A percentile compares a stretch with the other conserved stretches of the same genome.
Evolutionary conservation across 352 stramenopile species (phyloP).

Genomic region (Globisporangium nunn): DNA sequence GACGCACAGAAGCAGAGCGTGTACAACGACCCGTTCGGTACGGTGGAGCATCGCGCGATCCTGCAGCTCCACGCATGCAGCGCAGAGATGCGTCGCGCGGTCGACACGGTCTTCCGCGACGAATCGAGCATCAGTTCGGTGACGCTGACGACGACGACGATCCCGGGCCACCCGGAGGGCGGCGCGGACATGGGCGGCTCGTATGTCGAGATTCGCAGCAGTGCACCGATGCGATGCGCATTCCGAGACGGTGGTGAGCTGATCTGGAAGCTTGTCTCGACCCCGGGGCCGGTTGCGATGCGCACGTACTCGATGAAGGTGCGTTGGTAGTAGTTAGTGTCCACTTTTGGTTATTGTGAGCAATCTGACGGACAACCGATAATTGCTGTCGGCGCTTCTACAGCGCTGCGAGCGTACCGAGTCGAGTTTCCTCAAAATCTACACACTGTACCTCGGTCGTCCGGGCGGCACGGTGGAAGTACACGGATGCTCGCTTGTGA

Average conservation of each 20-base stretch:
- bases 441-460: constrained; percentile 1
- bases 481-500: constrained; percentile 5
- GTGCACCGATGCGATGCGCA: background rate
- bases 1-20: constrained; percentile 3
- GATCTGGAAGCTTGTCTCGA: constrained; percentile 3
- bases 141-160: background rate
- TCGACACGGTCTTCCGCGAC: background rate
- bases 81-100: background rate
- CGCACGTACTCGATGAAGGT: constrained; percentile 10
- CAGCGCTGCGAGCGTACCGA: no score
- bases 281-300: background rate
- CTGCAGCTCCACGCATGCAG: background rate
- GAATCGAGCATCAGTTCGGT: background rate
- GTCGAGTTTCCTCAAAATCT: constrained; percentile 4
- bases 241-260: constrained; percentile 8
- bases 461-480: constrained; percentile 1
- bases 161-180: background rate
- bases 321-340: background rate
- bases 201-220: constrained; percentile 8
- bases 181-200: background rate
- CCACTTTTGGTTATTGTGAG: background rate
- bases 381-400: background rate
- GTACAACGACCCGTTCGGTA: constrained; percentile 6
- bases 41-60: background rate
- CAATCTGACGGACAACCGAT: constrained; percentile 1